Conservation (phyloP, 2,329 filamentous ascomycete genomes). For the Cladosporium sp. region DNA sequence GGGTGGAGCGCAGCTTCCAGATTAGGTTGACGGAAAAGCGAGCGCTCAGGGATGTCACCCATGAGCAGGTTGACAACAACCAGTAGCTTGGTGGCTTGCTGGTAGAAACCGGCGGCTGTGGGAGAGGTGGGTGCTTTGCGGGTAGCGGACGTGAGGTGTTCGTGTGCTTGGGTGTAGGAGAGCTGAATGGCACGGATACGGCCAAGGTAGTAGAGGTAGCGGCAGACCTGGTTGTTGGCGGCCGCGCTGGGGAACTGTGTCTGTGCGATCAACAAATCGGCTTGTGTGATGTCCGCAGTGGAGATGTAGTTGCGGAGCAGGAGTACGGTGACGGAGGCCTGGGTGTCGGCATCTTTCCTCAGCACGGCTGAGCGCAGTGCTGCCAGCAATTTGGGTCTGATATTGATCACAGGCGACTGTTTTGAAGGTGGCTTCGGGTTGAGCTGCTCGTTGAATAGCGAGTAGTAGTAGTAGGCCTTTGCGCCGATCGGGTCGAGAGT, state of each 20-base stretch:
- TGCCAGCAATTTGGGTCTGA: slow-evolving; percentile 79
- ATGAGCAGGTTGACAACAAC: slow-evolving; percentile 95
- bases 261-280: slow-evolving; percentile 91
- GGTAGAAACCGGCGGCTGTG: slow-evolving; percentile 89
- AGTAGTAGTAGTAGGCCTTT: slow-evolving; percentile 97
- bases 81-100: slow-evolving; percentile 92
- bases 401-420: slow-evolving; percentile 78
- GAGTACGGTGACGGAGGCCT: slow-evolving; percentile 91
- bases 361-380: slow-evolving; percentile 93
- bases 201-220: slow-evolving; percentile 95
- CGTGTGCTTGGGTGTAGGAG: slow-evolving; percentile 93
- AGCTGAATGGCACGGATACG: slow-evolving; percentile 95
- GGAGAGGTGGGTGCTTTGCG: slow-evolving; percentile 89
- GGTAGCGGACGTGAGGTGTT: slow-evolving; percentile 86
- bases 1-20: slow-evolving; percentile 85
- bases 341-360: slow-evolving; percentile 94
- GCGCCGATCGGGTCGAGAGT: slow-evolving; percentile 91
- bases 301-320: slow-evolving; percentile 93
- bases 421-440: slow-evolving; percentile 83
- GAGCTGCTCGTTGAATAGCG: slow-evolving; percentile 89
- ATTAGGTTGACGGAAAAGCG: slow-evolving; percentile 83
- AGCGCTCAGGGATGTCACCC: slow-evolving; percentile 96
- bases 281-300: slow-evolving; percentile 94
- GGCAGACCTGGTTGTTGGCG: slow-evolving; percentile 95
- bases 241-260: slow-evolving; percentile 92